Percentiles rank a stretch among this genome's conserved stretches.
phyloP scores from a whole-genome alignment of 2,329 filamentous ascomycete species.

The Paraconiothyrium brasiliense region DNA sequence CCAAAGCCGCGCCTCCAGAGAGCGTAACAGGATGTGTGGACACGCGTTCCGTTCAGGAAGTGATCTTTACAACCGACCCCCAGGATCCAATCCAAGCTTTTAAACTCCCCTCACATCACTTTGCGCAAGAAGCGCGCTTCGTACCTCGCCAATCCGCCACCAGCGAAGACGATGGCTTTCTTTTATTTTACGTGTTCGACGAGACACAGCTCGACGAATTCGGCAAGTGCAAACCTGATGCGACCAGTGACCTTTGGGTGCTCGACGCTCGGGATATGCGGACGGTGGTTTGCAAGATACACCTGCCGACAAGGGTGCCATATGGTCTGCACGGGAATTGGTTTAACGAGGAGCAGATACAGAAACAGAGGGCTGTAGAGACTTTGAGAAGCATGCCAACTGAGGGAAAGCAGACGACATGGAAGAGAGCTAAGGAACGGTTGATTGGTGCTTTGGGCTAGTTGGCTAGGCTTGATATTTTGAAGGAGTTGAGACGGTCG shows the following conservation, averaged over 20 bases:
- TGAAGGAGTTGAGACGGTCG: neutral
- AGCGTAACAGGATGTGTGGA: slow-evolving; percentile 71
- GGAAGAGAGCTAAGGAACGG: slow-evolving; percentile 2
- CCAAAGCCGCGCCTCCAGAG: slow-evolving; percentile 56
- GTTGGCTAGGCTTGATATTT: neutral
- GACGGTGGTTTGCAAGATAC: slow-evolving; percentile 66
- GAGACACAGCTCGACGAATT: slow-evolving; percentile 68
- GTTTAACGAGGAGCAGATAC: slow-evolving; percentile 48
- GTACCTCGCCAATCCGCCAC: slow-evolving; percentile 54
- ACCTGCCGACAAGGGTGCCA: slow-evolving; percentile 72
- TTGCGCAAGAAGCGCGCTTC: slow-evolving; percentile 74
- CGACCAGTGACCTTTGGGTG: slow-evolving; percentile 72
- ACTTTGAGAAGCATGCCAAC: slow-evolving; percentile 30
- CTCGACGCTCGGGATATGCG: slow-evolving; percentile 71
- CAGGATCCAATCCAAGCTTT: slow-evolving; percentile 70
- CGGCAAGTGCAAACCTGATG: slow-evolving; percentile 55
- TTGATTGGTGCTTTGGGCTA: slow-evolving; percentile 12
- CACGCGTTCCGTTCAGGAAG: slow-evolving; percentile 61
- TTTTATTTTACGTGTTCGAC: slow-evolving; percentile 76
- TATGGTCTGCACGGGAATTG: slow-evolving; percentile 68
- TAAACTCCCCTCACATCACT: slow-evolving; percentile 67
- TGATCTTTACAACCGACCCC: slow-evolving; percentile 54
- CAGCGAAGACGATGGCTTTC: slow-evolving; percentile 71
- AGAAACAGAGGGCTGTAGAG: slow-evolving; percentile 38
- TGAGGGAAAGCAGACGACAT: neutral